These are phyloP conservation scores for Parietaria judaica DNA, from an alignment of 306 rosid species.

Conservation along the genomic window DNA sequence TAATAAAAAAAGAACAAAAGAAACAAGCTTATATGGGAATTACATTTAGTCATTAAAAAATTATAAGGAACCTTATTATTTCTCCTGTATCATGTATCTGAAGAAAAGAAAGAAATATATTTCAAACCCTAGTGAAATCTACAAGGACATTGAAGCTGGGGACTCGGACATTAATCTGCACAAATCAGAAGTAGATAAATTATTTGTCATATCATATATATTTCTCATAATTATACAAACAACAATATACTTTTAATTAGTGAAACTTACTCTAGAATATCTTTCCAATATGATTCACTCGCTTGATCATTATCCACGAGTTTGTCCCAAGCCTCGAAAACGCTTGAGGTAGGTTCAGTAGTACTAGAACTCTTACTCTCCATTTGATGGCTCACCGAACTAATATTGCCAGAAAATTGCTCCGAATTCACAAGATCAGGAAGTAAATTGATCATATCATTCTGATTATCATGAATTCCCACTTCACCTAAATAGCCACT, in stretches of 20 bases:
- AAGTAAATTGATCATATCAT: conserved; percentile 3
- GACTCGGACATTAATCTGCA: conserved; percentile 56
- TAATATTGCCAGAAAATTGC: conserved; percentile 20
- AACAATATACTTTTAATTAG: not conserved
- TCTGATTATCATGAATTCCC: not conserved
- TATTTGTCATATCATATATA: not conserved
- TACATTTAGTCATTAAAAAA: conserved; percentile 1
- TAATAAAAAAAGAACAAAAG: not conserved
- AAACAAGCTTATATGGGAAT: not conserved
- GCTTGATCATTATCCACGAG: conserved; percentile 45
- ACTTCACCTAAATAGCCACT: too few species aligned
- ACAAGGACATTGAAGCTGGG: conserved; percentile 7
- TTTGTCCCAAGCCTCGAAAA: conserved; percentile 66
- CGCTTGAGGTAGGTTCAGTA: conserved; percentile 22
- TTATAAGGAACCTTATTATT: not conserved
- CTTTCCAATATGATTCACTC: conserved; percentile 66
- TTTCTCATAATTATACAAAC: not conserved
- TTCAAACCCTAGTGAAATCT: conserved; percentile 1
- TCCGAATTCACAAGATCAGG: conserved; percentile 39
- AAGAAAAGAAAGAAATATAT: not conserved
- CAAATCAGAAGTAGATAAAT: conserved; percentile 1
- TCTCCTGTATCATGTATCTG: not conserved
- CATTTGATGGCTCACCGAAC: conserved; percentile 25
- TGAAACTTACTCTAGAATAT: conserved; percentile 55
- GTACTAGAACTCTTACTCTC: conserved; percentile 19